Evolutionary conservation across 805 yeast species (phyloP).

Genomic region (Starmera dryadoides): DNA sequence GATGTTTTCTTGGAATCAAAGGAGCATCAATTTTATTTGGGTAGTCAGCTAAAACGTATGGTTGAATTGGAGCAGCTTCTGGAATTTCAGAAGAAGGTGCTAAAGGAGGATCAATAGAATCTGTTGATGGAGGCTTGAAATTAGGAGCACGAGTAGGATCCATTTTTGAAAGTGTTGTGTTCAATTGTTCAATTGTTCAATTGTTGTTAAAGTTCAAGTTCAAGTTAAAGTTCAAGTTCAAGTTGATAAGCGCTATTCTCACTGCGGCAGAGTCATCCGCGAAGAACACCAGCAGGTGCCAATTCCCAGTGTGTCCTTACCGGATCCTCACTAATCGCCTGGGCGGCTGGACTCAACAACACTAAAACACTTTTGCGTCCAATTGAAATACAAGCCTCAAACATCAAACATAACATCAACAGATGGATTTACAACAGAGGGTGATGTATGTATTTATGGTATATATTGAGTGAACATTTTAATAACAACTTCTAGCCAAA

Average conservation of each 20-base stretch:
- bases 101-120: slow-evolving; percentile 52
- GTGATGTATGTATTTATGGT: not conserved
- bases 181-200: too few species aligned
- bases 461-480: not conserved
- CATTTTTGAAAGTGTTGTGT: slow-evolving; percentile 46
- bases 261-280: not conserved
- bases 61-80: slow-evolving; percentile 67
- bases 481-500: not conserved
- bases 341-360: too few species aligned
- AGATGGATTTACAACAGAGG: not conserved
- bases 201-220: too few species aligned
- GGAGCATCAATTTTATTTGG: slow-evolving; percentile 72
- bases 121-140: slow-evolving; percentile 76
- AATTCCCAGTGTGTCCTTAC: too few species aligned
- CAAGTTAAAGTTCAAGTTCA: too few species aligned
- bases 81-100: slow-evolving; percentile 69
- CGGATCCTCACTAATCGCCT: too few species aligned
- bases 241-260: too few species aligned
- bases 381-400: too few species aligned
- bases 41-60: slow-evolving; percentile 69
- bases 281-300: too few species aligned
- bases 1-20: slow-evolving; percentile 35
- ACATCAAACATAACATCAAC: too few species aligned
- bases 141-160: slow-evolving; percentile 92
- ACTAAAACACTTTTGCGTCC: too few species aligned